Percentiles rank a stretch among this genome's conserved stretches.
Conservation (phyloP, 768 basidiomycete species). For the Hortiboletus campestris region DNA sequence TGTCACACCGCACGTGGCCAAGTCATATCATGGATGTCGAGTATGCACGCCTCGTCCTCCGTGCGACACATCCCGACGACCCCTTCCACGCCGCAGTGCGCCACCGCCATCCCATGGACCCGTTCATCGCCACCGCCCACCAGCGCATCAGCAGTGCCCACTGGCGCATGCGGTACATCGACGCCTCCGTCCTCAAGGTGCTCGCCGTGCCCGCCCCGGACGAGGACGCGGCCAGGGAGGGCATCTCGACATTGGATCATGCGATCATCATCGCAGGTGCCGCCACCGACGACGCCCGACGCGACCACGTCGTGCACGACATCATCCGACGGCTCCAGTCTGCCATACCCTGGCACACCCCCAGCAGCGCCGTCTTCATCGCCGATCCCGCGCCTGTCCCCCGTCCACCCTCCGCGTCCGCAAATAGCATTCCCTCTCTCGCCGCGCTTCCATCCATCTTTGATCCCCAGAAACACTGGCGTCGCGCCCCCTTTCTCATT, state of each 20-base stretch:
- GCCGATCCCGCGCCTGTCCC: neutral
- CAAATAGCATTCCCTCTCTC: constrained; percentile 40
- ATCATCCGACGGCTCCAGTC: constrained; percentile 64
- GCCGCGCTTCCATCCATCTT: constrained; percentile 54
- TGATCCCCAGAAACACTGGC: constrained; percentile 46
- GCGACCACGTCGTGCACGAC: constrained; percentile 55
- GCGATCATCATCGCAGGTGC: constrained; percentile 81
- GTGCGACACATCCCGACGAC: neutral
- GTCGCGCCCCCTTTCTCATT: constrained; percentile 69
- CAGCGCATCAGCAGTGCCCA: constrained; percentile 52
- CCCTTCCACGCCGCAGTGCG: constrained; percentile 7
- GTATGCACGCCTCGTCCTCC: constrained; percentile 18
- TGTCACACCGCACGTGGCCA: constrained; percentile 27
- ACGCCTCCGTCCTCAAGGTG: constrained; percentile 61
- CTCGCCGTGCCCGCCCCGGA: constrained; percentile 31
- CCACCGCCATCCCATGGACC: constrained; percentile 19
- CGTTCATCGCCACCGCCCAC: constrained; percentile 48
- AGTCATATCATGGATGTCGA: neutral
- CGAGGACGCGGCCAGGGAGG: constrained; percentile 34
- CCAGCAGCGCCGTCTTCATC: constrained; percentile 8
- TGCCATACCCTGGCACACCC: constrained; percentile 3
- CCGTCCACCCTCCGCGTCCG: constrained; percentile 8
- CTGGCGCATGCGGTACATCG: constrained; percentile 77
- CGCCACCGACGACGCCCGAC: constrained; percentile 56
- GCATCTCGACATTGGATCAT: constrained; percentile 66